Base-by-base conservation (phyloP, 805 yeast species). In the Teunomyces gatunensis region DNA sequence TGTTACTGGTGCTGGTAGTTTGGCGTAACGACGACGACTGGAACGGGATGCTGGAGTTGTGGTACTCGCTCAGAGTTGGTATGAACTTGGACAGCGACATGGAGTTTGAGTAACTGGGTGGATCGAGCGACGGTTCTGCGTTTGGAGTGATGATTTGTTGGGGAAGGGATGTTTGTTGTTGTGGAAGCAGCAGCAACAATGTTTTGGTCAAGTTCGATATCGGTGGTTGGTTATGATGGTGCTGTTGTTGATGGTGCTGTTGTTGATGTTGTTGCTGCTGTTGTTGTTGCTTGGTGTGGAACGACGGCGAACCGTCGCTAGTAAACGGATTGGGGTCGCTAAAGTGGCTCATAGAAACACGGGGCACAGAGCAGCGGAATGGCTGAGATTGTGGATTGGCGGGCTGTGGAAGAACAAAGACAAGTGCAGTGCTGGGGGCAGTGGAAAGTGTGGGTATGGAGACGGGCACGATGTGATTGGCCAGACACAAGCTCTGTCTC, bases 201-300 rank as follows among this genome's bases (percentile, higher is more conserved):
- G 60, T 68, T 46, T 60, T 67, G 43, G 73, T 68, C 46, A 68
- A 55, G 53, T 68, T 68, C 20, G 73, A 68, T 32, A 65, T 49
- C 33, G 29, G 51, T 27, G 34, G 36, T 23, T 50, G 45, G 10
- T 43, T 45, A 7, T 53, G 40, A 50, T 23, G 42, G 30, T 41
- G 37, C 39, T 39, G 46, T 46, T 47, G n/a, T n/a, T n/a, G n/a
- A n/a, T n/a, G n/a, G n/a, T n/a, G 42, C 47, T 30, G 33, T 7
- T 30, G 33, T 18, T 18, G 20, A 3, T 18, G 20, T 18, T 18
- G 20, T 18, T 18, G 20, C 4, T 18, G 34, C 9, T 30, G 33
- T 6, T 30, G 33, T 7, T 30, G 33, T 6, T 30, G 33, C 20
- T 29, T 39, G 25, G 27, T 20, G 18, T 41, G 44, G 36, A 29